Conservation (phyloP, 2,329 filamentous ascomycete genomes). For the Pleoardoris graminearum region DNA sequence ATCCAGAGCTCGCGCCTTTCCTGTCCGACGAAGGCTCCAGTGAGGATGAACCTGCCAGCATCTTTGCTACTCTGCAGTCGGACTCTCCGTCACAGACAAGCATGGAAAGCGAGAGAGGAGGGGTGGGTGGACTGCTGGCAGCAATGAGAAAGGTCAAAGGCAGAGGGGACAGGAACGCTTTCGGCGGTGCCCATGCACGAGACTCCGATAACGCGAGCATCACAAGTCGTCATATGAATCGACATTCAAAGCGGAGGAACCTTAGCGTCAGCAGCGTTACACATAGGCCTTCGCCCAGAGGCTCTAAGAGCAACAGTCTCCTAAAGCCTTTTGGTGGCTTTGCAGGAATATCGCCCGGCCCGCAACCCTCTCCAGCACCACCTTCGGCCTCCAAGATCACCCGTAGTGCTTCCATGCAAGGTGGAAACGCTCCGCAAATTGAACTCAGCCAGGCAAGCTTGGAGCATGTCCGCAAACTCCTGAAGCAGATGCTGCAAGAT, state of each 20-base stretch:
- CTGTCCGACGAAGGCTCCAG: conserved; percentile 94
- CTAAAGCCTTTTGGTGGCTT: conserved; percentile 53
- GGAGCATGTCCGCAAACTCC: conserved; percentile 81
- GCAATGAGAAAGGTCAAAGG: conserved; percentile 77
- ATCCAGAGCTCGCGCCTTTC: conserved; percentile 91
- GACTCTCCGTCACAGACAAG: conserved; percentile 64
- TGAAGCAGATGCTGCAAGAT: conserved; percentile 82
- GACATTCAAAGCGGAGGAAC: conserved; percentile 74
- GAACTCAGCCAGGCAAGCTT: conserved; percentile 87
- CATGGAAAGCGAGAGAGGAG: conserved; percentile 72
- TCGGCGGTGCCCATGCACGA: conserved; percentile 63
- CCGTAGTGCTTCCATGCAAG: conserved; percentile 82
- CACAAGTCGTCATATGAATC: conserved; percentile 62
- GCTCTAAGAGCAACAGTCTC: conserved; percentile 58
- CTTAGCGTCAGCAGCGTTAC: conserved; percentile 79
- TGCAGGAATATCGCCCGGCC: conserved; percentile 27
- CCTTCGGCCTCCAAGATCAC: conserved; percentile 49
- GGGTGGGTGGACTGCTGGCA: conserved; percentile 72
- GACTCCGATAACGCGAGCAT: conserved; percentile 69
- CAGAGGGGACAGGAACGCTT: conserved; percentile 72
- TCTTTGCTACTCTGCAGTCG: conserved; percentile 73
- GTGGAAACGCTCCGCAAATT: conserved; percentile 71
- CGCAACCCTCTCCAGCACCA: conserved; percentile 30
- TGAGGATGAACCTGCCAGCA: conserved; percentile 86
- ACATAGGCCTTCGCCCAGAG: conserved; percentile 73